These are phyloP conservation scores for Mycena crocata DNA, from an alignment of 768 basidiomycete genomes.

Conservation along the genomic window DNA sequence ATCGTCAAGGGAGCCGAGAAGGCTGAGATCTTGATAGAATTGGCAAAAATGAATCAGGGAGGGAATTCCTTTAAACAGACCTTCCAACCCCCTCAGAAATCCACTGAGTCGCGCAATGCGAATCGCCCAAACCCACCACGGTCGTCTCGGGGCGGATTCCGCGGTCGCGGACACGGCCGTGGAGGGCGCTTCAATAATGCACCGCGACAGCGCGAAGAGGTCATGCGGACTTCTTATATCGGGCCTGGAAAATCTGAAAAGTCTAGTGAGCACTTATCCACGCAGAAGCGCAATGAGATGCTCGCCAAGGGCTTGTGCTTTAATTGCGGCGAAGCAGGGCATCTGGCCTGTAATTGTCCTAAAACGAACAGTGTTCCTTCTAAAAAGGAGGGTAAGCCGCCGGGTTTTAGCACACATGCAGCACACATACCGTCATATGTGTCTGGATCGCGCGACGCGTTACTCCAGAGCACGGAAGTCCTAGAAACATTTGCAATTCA, in stretches of 20 bases:
- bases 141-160: not conserved
- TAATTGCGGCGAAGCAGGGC: constrained; percentile 8
- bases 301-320: constrained; percentile 18
- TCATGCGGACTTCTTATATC: not conserved
- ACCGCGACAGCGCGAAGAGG: not conserved
- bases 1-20: not conserved
- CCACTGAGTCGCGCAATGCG: not conserved
- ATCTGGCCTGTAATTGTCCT: constrained; percentile 22
- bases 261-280: not conserved
- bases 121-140: too few species aligned
- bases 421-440: not conserved
- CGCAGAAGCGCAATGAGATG: constrained; percentile 8
- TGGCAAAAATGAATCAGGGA: not conserved
- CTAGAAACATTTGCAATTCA: not conserved
- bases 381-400: constrained; percentile 11
- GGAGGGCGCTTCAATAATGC: not conserved
- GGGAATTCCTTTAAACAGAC: not conserved
- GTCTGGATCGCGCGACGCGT: not conserved
- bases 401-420: not conserved
- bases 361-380: not conserved
- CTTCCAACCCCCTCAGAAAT: not conserved
- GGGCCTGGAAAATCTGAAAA: not conserved
- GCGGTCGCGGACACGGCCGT: not conserved
- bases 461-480: constrained; percentile 6
- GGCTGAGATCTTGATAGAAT: not conserved